A percentile compares a stretch with the other conserved stretches of the same genome.
phyloP scores from a whole-genome alignment of 2,329 filamentous ascomycete species.

The Boeremia exigua region DNA sequence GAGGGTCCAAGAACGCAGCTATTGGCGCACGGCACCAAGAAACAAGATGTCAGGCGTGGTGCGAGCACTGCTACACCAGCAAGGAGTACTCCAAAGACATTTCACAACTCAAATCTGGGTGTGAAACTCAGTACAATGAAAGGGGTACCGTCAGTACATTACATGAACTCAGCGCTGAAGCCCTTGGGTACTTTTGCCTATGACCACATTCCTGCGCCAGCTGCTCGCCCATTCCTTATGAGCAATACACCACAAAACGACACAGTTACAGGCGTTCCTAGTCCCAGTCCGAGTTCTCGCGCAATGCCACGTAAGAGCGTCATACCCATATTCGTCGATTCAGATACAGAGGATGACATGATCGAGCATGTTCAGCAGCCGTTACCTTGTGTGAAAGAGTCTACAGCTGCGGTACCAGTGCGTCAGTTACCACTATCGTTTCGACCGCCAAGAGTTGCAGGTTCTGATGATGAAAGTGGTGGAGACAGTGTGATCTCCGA shows the following conservation, averaged over 20 bases:
- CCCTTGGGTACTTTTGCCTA: constrained; percentile 11
- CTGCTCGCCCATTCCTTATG: constrained; percentile 14
- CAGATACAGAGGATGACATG: neutral
- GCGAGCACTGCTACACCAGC: neutral
- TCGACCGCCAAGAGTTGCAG: neutral
- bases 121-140: constrained; percentile 10
- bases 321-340: neutral
- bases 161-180: constrained; percentile 31
- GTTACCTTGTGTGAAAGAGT: neutral
- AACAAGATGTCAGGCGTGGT: neutral
- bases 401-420: neutral
- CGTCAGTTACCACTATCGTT: neutral
- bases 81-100: neutral
- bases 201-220: neutral
- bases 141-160: constrained; percentile 25
- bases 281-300: neutral
- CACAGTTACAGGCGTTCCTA: neutral
- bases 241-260: constrained; percentile 11
- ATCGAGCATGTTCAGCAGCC: neutral
- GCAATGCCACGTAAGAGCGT: neutral
- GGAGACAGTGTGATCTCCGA: neutral
- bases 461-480: neutral
- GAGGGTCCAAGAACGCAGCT: too few relatives aligned
- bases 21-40: neutral
- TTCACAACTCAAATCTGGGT: neutral